phyloP scores from a whole-genome alignment of 306 rosid genomes.

The Senna siamea region DNA sequence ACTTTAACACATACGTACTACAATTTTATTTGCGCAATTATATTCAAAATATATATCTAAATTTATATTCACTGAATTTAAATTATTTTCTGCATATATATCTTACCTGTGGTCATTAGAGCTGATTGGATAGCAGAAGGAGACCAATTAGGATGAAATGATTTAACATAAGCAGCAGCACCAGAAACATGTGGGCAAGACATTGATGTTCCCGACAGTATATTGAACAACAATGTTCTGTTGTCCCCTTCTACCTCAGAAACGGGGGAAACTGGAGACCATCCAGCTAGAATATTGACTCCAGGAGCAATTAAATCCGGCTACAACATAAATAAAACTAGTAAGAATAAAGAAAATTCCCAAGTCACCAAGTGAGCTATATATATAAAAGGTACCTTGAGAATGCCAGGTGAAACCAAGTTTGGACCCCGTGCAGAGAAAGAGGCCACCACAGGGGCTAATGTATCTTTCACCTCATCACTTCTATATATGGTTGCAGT shows the following conservation, averaged over 20 bases:
- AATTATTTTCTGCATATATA: too few species aligned
- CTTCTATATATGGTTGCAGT: constrained; percentile 43
- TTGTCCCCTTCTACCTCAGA: neutral
- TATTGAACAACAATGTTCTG: constrained; percentile 12
- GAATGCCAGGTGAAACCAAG: constrained; percentile 32
- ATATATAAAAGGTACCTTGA: too few species aligned
- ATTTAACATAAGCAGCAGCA: constrained; percentile 23
- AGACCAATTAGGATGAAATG: constrained; percentile 41
- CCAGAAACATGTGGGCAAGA: constrained; percentile 36
- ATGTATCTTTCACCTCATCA: constrained; percentile 17
- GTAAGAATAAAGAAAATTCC: neutral
- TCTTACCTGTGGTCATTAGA: constrained; percentile 41
- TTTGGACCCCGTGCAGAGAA: constrained; percentile 52
- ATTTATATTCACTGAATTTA: too few species aligned
- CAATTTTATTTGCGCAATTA: too few species aligned
- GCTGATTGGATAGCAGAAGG: constrained; percentile 39
- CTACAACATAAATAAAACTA: constrained; percentile 25
- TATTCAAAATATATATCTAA: too few species aligned
- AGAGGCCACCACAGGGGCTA: constrained; percentile 30
- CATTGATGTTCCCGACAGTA: constrained; percentile 49
- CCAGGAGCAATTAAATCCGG: constrained; percentile 50
- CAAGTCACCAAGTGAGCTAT: too few species aligned
- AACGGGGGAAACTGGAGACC: constrained; percentile 33
- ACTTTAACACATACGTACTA: too few species aligned
- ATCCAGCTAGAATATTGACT: constrained; percentile 46